Percentiles rank a stretch among this genome's conserved stretches.
Conservation (phyloP, 2,329 filamentous ascomycete genomes). For the Alternaria triticimaculans region DNA sequence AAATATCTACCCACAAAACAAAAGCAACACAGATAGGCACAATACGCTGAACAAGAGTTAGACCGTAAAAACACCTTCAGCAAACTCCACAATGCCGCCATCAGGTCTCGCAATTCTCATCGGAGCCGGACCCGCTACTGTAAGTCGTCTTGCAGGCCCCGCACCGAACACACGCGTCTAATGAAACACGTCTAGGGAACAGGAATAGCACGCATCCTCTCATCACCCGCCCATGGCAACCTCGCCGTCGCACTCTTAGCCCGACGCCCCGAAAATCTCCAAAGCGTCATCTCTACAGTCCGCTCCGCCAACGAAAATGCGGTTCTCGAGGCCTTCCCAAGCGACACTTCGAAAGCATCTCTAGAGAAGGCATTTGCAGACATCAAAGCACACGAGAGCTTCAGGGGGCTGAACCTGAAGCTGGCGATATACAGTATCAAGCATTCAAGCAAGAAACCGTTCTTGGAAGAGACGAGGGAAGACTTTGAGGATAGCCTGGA, state of each 20-base stretch:
- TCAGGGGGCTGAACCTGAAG: slow-evolving; percentile 58
- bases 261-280: slow-evolving; percentile 55
- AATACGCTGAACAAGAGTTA: not conserved
- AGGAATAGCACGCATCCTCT: slow-evolving; percentile 64
- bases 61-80: not conserved
- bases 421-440: slow-evolving; percentile 65
- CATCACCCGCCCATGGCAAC: slow-evolving; percentile 59
- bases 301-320: slow-evolving; percentile 51
- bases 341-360: slow-evolving; percentile 57
- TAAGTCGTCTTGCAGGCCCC: slow-evolving; percentile 11
- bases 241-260: slow-evolving; percentile 63
- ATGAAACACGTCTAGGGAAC: slow-evolving; percentile 50
- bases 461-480: slow-evolving; percentile 61
- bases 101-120: slow-evolving; percentile 43
- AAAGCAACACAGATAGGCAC: not conserved
- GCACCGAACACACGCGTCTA: not conserved
- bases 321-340: slow-evolving; percentile 60
- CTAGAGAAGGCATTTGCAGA: slow-evolving; percentile 58
- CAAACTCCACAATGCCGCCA: slow-evolving; percentile 29
- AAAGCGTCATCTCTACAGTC: slow-evolving; percentile 52
- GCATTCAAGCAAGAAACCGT: slow-evolving; percentile 61
- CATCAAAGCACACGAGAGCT: slow-evolving; percentile 58
- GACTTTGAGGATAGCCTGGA: slow-evolving; percentile 54
- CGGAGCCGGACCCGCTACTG: slow-evolving; percentile 43
- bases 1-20: not conserved